Percentiles rank a stretch among this genome's conserved stretches.
These are phyloP conservation scores for Durio zibethinus DNA, from an alignment of 345 rosid species.

Conservation along the genomic window DNA sequence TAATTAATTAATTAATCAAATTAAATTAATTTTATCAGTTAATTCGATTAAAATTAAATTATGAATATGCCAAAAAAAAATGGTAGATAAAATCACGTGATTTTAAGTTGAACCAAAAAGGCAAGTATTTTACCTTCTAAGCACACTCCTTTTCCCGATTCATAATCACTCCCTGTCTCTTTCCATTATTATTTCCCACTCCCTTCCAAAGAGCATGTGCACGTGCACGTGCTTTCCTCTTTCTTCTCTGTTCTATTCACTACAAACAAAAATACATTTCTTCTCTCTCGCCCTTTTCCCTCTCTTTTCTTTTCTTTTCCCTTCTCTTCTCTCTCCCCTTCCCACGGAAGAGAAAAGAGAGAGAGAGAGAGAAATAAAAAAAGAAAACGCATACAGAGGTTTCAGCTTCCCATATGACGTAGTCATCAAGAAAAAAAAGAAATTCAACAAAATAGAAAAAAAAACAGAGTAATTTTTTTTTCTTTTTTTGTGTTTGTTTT, in stretches of 20 bases:
- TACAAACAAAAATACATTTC: neutral
- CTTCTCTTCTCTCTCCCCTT: neutral
- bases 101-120: neutral
- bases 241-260: conserved; percentile 6
- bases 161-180: neutral
- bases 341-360: neutral
- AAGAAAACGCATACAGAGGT: neutral
- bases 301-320: neutral
- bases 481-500: neutral
- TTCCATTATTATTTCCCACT: neutral
- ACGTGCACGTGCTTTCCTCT: conserved; percentile 10
- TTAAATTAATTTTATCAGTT: too few species aligned
- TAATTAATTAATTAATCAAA: too few species aligned
- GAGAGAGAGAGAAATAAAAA: neutral
- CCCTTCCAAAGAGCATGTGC: too few species aligned
- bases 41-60: too few species aligned
- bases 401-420: conserved; percentile 9
- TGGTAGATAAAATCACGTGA: neutral
- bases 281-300: neutral
- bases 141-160: neutral
- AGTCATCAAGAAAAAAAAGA: neutral
- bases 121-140: neutral
- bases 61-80: neutral
- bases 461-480: neutral
- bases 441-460: too few species aligned